phyloP scores from a whole-genome alignment of 257 asterid species.

The Coffea eugenioides region DNA sequence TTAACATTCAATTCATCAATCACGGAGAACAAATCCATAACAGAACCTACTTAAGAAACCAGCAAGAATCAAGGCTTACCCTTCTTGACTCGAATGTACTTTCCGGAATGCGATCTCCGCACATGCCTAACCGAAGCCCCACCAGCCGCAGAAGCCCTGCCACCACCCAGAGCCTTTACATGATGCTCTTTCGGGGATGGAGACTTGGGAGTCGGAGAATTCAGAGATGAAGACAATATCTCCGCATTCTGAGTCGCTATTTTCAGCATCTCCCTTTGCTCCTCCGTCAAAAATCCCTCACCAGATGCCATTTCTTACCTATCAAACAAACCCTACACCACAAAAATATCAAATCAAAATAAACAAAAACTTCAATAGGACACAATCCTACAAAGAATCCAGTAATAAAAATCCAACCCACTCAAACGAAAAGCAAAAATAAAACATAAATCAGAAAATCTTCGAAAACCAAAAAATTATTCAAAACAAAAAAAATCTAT shows the following conservation, averaged over 20 bases:
- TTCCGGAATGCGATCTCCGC: conserved; percentile 83
- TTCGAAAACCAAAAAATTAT: neutral
- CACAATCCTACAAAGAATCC: too few species aligned
- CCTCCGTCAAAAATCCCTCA: conserved; percentile 87
- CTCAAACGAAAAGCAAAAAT: neutral
- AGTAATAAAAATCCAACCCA: neutral
- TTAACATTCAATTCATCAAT: neutral
- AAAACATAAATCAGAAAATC: neutral
- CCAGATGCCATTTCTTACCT: conserved; percentile 61
- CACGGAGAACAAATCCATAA: neutral
- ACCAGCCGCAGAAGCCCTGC: conserved; percentile 60
- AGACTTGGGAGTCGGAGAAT: conserved; percentile 39
- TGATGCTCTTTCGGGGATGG: conserved; percentile 55
- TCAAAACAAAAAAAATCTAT: neutral
- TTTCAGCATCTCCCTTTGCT: conserved; percentile 78
- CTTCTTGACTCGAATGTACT: conserved; percentile 68
- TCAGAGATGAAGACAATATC: conserved; percentile 66
- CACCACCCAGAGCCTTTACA: conserved; percentile 70
- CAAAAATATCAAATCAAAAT: too few species aligned
- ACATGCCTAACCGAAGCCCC: conserved; percentile 69
- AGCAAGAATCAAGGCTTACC: conserved; percentile 35
- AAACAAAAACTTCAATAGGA: neutral
- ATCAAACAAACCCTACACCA: conserved; percentile 37
- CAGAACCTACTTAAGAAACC: neutral
- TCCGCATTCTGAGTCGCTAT: conserved; percentile 74